These are phyloP conservation scores for Achaetomiella virescens DNA, from an alignment of 495 filamentous ascomycete genomes.

Conservation along the genomic window DNA sequence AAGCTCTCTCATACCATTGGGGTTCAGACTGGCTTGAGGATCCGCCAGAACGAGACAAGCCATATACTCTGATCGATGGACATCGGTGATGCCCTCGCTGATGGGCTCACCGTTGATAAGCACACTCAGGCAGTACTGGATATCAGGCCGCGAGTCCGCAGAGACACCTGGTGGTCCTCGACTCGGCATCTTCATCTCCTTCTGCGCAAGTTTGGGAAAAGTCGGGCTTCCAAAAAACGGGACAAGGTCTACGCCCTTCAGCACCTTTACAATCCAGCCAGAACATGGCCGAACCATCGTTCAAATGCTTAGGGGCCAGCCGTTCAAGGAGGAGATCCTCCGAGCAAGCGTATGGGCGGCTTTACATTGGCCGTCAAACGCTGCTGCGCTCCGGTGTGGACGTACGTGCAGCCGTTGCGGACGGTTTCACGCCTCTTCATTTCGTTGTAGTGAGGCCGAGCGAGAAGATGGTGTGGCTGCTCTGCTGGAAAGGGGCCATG, in stretches of 20 bases:
- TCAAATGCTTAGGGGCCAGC: too few relatives aligned
- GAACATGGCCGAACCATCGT: too few relatives aligned
- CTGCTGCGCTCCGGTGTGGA: too few relatives aligned
- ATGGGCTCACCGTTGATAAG: neutral
- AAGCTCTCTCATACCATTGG: slow-evolving; percentile 8
- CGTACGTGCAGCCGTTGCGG: too few relatives aligned
- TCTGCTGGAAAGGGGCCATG: too few relatives aligned
- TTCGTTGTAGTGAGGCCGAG: too few relatives aligned
- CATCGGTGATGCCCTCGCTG: slow-evolving; percentile 18
- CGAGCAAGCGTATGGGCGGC: too few relatives aligned
- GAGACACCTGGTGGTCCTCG: slow-evolving; percentile 27
- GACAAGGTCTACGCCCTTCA: slow-evolving; percentile 33
- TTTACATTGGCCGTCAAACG: too few relatives aligned
- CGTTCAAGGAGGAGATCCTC: too few relatives aligned
- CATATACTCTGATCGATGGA: neutral
- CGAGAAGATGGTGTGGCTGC: too few relatives aligned
- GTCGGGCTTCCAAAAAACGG: slow-evolving; percentile 25
- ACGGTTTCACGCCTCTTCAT: too few relatives aligned
- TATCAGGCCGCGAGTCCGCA: slow-evolving; percentile 29
- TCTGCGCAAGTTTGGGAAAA: slow-evolving; percentile 24
- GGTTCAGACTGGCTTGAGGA: neutral
- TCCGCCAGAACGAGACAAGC: neutral
- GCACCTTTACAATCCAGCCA: too few relatives aligned
- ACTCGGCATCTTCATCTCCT: slow-evolving; percentile 25
- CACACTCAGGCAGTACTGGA: slow-evolving; percentile 32